Conservation (phyloP, 164 flowering plant species). For the Vitis amurensis region DNA sequence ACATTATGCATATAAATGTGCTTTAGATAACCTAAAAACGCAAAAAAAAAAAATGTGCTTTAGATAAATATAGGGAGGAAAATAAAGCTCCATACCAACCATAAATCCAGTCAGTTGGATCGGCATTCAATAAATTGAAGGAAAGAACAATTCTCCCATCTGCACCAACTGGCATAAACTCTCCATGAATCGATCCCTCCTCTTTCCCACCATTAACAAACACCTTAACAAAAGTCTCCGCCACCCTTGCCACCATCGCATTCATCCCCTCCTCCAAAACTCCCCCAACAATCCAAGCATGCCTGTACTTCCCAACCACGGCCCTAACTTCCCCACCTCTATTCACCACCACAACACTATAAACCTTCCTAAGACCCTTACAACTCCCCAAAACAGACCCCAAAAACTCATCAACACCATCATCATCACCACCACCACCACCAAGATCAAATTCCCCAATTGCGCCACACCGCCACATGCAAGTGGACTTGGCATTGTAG, state of each 20-base stretch:
- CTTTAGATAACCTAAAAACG: too few species aligned
- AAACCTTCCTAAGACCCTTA: constrained; percentile 38
- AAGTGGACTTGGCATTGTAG: constrained; percentile 3
- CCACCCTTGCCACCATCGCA: constrained; percentile 34
- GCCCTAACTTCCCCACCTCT: constrained; percentile 39
- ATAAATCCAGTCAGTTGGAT: constrained; percentile 84
- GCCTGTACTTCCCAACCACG: constrained; percentile 85
- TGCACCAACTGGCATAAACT: constrained; percentile 97
- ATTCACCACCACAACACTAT: constrained; percentile 69
- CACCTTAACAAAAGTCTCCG: constrained; percentile 66
- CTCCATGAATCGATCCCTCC: constrained; percentile 57
- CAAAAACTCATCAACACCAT: constrained; percentile 53
- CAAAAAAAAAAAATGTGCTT: too few species aligned
- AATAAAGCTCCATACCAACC: constrained; percentile 60
- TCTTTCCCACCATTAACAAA: constrained; percentile 84
- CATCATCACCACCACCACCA: constrained; percentile 30
- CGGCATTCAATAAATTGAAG: constrained; percentile 80
- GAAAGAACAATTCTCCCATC: constrained; percentile 90
- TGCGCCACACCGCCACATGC: constrained; percentile 55
- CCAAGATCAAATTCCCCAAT: constrained; percentile 26
- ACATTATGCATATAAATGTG: too few species aligned
- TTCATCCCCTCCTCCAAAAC: constrained; percentile 25
- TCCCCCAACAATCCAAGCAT: constrained; percentile 78
- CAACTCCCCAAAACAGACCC: constrained; percentile 30
- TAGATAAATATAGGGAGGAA: neutral